Evolutionary conservation across 2,329 filamentous ascomycete species (phyloP).

Genomic region (Arthrinium phaeospermum): DNA sequence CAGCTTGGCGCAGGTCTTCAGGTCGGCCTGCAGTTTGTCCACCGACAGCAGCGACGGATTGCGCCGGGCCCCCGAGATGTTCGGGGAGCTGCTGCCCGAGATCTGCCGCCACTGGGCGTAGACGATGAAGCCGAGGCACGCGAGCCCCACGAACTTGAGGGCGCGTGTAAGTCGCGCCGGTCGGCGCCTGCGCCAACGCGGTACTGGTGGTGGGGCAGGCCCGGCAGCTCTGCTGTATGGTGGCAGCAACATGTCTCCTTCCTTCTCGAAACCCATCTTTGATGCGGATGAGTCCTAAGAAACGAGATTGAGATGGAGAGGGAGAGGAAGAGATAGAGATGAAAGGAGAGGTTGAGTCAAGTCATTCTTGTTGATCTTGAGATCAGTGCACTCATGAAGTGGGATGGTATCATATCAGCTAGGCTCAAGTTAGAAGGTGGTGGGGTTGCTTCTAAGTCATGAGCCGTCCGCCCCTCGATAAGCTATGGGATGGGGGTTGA

Average conservation of each 20-base stretch:
- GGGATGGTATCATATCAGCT: conserved; percentile 7
- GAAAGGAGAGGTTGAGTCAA: background rate
- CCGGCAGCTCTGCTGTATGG: conserved; percentile 47
- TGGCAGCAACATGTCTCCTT: conserved; percentile 41
- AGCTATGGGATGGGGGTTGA: background rate
- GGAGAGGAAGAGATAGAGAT: background rate
- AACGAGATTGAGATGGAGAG: background rate
- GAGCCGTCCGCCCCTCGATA: background rate
- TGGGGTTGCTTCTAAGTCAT: background rate
- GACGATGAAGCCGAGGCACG: conserved; percentile 57
- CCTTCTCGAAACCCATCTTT: conserved; percentile 46
- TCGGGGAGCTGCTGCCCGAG: conserved; percentile 15
- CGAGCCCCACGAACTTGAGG: conserved; percentile 50
- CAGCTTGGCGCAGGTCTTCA: conserved; percentile 61
- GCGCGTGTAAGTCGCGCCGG: conserved; percentile 50
- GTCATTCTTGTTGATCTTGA: background rate
- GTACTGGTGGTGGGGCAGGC: conserved; percentile 25
- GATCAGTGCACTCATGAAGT: background rate
- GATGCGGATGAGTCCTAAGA: background rate
- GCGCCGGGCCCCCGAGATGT: conserved; percentile 16
- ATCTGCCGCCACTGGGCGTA: conserved; percentile 55
- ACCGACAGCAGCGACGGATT: conserved; percentile 49
- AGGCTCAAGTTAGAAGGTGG: conserved; percentile 4
- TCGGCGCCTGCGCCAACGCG: conserved; percentile 36
- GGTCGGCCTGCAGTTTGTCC: conserved; percentile 57